These are phyloP conservation scores for Ploettnerulaceae sp. DNA, from an alignment of 2,329 filamentous ascomycete genomes.

Conservation along the genomic window DNA sequence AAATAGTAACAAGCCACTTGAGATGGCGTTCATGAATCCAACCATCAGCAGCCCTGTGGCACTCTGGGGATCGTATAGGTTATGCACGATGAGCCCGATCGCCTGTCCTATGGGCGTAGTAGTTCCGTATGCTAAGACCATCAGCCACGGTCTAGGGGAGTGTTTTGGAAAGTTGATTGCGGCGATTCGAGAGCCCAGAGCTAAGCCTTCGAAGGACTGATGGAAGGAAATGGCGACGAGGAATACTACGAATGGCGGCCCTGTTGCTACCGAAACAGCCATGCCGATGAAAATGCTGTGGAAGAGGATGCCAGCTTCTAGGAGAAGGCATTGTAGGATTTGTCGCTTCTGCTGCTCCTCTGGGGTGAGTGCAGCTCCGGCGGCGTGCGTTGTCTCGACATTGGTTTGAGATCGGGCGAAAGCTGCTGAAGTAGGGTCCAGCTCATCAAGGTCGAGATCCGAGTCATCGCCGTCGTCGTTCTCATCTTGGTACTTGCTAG, in stretches of 20 bases:
- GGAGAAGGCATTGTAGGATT: slow-evolving; percentile 70
- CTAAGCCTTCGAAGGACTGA: slow-evolving; percentile 84
- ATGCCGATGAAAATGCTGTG: slow-evolving; percentile 85
- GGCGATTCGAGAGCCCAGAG: slow-evolving; percentile 78
- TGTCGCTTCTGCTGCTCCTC: slow-evolving; percentile 60
- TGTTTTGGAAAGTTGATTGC: slow-evolving; percentile 71
- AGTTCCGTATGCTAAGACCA: slow-evolving; percentile 71
- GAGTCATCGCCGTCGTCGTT: slow-evolving; percentile 40
- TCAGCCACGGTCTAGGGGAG: slow-evolving; percentile 72
- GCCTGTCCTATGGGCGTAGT: slow-evolving; percentile 81
- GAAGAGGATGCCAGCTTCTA: slow-evolving; percentile 80
- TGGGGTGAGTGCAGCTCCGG: slow-evolving; percentile 22
- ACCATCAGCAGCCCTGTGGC: slow-evolving; percentile 74
- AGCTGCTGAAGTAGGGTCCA: slow-evolving; percentile 42
- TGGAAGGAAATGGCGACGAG: slow-evolving; percentile 78
- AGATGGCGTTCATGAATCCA: slow-evolving; percentile 83
- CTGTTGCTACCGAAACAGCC: slow-evolving; percentile 76
- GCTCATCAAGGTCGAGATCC: slow-evolving; percentile 57
- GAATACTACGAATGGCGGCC: slow-evolving; percentile 74
- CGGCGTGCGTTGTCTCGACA: slow-evolving; percentile 12
- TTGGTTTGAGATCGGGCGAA: slow-evolving; percentile 25
- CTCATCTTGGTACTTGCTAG: slow-evolving; percentile 31
- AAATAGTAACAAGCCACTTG: slow-evolving; percentile 73
- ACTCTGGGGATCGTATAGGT: slow-evolving; percentile 73
- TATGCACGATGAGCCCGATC: slow-evolving; percentile 72